phyloP scores from a whole-genome alignment of 2,329 filamentous ascomycete genomes.

The Leptographium flavum region DNA sequence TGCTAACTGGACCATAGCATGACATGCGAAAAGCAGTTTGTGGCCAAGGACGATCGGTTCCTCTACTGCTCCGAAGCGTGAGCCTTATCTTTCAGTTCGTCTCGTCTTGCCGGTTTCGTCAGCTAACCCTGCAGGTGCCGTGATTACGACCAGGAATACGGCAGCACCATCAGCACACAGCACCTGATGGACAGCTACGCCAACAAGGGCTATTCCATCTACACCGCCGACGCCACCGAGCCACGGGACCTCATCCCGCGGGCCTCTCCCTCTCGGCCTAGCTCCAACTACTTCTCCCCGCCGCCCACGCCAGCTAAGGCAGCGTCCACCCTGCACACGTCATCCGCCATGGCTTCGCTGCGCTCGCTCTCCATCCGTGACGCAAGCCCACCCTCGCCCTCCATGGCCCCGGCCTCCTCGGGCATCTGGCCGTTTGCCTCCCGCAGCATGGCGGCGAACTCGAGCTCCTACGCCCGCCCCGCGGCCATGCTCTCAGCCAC shows the following conservation, averaged over 20 bases:
- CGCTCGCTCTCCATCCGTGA: slow-evolving; percentile 39
- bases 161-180: slow-evolving; percentile 9
- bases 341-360: slow-evolving; percentile 40
- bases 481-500: slow-evolving; percentile 35
- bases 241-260: slow-evolving; percentile 49
- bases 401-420: slow-evolving; percentile 19
- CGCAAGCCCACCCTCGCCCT: slow-evolving; percentile 41
- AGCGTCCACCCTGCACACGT: slow-evolving; percentile 24
- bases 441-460: slow-evolving; percentile 35
- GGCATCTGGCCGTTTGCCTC: slow-evolving; percentile 40
- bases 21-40: slow-evolving; percentile 53
- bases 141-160: slow-evolving; percentile 31
- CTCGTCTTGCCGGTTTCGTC: background rate
- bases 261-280: slow-evolving; percentile 46
- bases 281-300: slow-evolving; percentile 38
- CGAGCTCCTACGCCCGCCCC: slow-evolving; percentile 35
- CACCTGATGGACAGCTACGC: slow-evolving; percentile 8
- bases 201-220: slow-evolving; percentile 24
- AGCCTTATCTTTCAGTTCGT: slow-evolving; percentile 22
- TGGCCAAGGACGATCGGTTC: slow-evolving; percentile 39
- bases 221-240: slow-evolving; percentile 31
- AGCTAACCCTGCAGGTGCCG: slow-evolving; percentile 29
- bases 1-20: slow-evolving; percentile 30
- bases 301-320: slow-evolving; percentile 32
- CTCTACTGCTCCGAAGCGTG: slow-evolving; percentile 52